These are phyloP conservation scores for Phytopythium ostracodes DNA, from an alignment of 352 stramenopile species.

Conservation along the genomic window DNA sequence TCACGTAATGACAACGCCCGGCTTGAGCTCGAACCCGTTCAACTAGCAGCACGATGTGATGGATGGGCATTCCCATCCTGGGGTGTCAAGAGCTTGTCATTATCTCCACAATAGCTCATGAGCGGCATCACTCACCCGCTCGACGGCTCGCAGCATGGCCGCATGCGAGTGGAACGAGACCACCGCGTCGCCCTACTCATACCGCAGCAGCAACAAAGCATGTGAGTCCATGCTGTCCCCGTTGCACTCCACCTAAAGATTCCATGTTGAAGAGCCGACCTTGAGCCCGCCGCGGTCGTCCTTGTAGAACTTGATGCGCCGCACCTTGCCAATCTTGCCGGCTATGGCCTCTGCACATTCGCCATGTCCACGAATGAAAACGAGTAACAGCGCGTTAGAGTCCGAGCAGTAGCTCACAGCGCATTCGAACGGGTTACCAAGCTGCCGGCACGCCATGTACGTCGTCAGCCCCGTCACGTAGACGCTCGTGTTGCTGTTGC, in stretches of 20 bases:
- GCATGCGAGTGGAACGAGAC: slow-evolving; percentile 75
- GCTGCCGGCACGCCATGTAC: slow-evolving; percentile 79
- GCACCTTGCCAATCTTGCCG: slow-evolving; percentile 72
- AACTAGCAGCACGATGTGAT: slow-evolving; percentile 24
- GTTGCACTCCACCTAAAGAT: no score
- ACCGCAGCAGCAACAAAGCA: neutral
- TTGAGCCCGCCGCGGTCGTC: slow-evolving; percentile 74
- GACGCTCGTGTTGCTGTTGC: slow-evolving; percentile 61
- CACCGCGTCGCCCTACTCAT: slow-evolving; percentile 64
- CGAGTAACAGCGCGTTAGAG: neutral
- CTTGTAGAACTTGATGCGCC: slow-evolving; percentile 86
- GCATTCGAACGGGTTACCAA: no score
- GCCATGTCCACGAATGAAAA: neutral
- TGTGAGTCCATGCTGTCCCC: neutral
- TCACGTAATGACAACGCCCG: slow-evolving; percentile 79
- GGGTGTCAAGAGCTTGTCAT: neutral
- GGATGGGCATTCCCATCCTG: neutral
- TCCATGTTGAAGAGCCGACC: slow-evolving; percentile 13
- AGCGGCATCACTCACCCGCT: slow-evolving; percentile 34
- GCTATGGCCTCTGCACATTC: slow-evolving; percentile 55
- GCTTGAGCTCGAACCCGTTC: slow-evolving; percentile 82
- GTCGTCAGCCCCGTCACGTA: slow-evolving; percentile 78
- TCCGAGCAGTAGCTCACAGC: no score
- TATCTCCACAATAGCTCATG: neutral
- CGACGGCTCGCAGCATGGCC: slow-evolving; percentile 64